phyloP scores from a whole-genome alignment of 1,139 yeast species.

The Debaryomyces singareniensis region DNA sequence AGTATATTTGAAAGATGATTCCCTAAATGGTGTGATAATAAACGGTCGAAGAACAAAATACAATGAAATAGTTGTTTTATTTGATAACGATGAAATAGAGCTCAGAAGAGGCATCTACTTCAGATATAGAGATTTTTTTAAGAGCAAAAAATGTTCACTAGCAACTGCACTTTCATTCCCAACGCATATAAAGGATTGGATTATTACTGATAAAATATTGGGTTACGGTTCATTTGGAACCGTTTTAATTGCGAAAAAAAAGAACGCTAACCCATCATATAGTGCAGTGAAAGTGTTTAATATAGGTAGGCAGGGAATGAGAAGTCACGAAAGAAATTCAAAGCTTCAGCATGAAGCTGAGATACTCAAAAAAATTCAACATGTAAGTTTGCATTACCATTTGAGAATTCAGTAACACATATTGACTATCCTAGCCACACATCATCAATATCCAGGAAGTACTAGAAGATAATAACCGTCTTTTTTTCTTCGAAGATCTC shows the following conservation, averaged over 20 bases:
- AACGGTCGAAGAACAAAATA: constrained; percentile 31
- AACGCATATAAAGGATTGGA: constrained; percentile 27
- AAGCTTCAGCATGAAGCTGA: constrained; percentile 29
- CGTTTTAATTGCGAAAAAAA: constrained; percentile 26
- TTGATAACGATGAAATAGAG: constrained; percentile 38
- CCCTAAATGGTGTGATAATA: constrained; percentile 48
- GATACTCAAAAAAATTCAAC: constrained; percentile 29
- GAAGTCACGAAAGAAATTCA: constrained; percentile 11
- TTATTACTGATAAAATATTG: constrained; percentile 32
- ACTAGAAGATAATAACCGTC: constrained; percentile 25
- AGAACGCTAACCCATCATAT: constrained; percentile 9
- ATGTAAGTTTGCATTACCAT: constrained; percentile 21
- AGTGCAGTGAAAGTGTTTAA: constrained; percentile 50
- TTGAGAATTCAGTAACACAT: constrained; percentile 5
- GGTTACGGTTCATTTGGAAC: constrained; percentile 63
- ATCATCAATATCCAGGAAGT: constrained; percentile 38
- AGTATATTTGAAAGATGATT: constrained; percentile 47
- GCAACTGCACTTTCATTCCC: background rate
- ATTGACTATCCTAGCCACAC: constrained; percentile 30
- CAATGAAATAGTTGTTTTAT: constrained; percentile 28
- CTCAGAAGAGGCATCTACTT: constrained; percentile 25
- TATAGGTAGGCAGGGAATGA: constrained; percentile 8
- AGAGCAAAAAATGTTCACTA: background rate
- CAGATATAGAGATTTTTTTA: constrained; percentile 9
- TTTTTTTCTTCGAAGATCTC: constrained; percentile 47